phyloP scores from a whole-genome alignment of 108 stramenopile genomes.

The Skeletonema potamos region DNA sequence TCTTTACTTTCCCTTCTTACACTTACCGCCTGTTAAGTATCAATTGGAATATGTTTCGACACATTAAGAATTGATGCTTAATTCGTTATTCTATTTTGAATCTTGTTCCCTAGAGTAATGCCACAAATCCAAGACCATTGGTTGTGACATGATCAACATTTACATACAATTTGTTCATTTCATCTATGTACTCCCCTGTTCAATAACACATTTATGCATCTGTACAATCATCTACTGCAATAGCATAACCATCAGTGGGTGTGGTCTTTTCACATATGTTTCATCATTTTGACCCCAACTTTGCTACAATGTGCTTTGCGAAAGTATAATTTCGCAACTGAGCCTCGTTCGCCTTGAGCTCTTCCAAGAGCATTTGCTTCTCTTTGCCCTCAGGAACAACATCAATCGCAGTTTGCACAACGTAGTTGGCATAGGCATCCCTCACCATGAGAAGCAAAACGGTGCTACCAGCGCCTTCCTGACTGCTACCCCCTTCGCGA shows the following conservation, averaged over 20 bases:
- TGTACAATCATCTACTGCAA: neutral
- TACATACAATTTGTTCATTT: conserved; percentile 31
- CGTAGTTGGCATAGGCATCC: conserved; percentile 97
- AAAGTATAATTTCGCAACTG: conserved; percentile 88
- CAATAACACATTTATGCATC: neutral
- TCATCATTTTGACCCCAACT: conserved; percentile 43
- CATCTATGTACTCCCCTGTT: neutral
- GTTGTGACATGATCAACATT: neutral
- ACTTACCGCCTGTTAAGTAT: too few relatives aligned
- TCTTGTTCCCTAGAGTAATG: neutral
- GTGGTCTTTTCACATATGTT: neutral
- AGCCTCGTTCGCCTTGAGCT: conserved; percentile 67
- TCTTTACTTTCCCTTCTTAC: too few relatives aligned
- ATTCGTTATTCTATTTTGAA: neutral
- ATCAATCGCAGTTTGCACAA: conserved; percentile 87
- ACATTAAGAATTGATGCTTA: neutral
- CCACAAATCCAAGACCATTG: neutral
- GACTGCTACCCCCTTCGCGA: conserved; percentile 36
- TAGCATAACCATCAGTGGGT: neutral
- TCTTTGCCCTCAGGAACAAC: conserved; percentile 79
- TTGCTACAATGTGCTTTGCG: conserved; percentile 86
- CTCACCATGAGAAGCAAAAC: conserved; percentile 92
- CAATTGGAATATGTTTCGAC: too few relatives aligned
- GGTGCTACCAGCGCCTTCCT: conserved; percentile 54
- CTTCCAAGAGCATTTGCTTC: conserved; percentile 63